Evolutionary conservation across 768 basidiomycete species (phyloP), one percentile per base, ranked within the genome.

Genomic region (Chalciporus sphaerocephalus): DNA sequence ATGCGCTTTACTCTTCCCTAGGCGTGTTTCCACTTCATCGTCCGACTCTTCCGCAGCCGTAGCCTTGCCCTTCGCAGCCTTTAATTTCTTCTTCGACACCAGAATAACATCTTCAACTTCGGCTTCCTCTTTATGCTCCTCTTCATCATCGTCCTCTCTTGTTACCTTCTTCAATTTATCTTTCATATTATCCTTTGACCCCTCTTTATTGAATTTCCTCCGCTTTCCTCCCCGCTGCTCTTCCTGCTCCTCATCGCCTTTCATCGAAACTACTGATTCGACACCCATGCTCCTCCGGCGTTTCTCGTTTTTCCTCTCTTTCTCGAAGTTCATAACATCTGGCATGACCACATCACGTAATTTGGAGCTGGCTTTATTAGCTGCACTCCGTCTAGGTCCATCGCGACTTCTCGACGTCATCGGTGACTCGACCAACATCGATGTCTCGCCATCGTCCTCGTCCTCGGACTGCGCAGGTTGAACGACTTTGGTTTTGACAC

Each of bases 311-410:
- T 76, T 77, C 70, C 78, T 72, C 67, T 92, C 83, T 54, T 76
- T 76, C 60, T 90, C 79, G 56, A 74, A 92, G 46, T 71, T 76
- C 32, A 82, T 52, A 3, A 89, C 72, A 53, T 92, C 90, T 0
- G 89, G 89, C 82, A 92, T 91, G 46, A 92, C 69, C 41, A 69
- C 67, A 7, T 76, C 68, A 35, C 69, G 70, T 38, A 80, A 54
- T 33, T 67, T 68, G 40, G 67, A 64, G 4, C 62, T 69, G 8
- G 79, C 80, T 43, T 68, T 78, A 64, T 58, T 81, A 49, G 69
- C 79, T 58, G 72, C 92, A 53, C 66, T 71, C 55, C 74, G 81
- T 68, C 71, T 20, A 64, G 46, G 48, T n/a, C 60, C 58, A 1
- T 38, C 39, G 24, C 58, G 62, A 13, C 43, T 44, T 10, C 40